Base-by-base conservation (phyloP, 441 rosid species). In the Aquilaria agallochum region DNA sequence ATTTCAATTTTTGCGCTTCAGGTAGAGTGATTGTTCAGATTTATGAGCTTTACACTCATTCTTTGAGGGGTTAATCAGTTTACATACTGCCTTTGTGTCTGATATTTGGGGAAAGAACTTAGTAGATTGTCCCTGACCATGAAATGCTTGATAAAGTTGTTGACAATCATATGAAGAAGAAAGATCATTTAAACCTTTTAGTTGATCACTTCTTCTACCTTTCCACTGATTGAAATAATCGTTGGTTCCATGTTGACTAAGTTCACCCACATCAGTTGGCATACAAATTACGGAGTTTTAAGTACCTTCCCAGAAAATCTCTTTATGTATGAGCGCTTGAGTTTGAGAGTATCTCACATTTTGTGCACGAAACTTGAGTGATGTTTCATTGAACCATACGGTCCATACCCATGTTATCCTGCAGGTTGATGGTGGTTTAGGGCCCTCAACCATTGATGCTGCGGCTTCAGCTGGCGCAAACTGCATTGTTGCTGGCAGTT, bases 401-500 rank as follows among this genome's bases (percentile, higher is more conserved):
- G 60, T 58, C 55, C 42, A 48, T 4, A 4, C 53, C 13, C 11
- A 53, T 30, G 48, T 67, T 50, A 48, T 66, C 20, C 31, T 65
- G 66, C 75, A 87, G 95, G 98, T 93, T 15, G 96, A 90, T 68
- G 97, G 98, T 9, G 97, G 98, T 34, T 83, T 93, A 65, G 96
- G 98, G 55, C 96, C 96, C 70, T 88, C 92, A 11, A 90, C 97
- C 7, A 90, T 93, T n/a, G 88, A 76, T 4, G 15, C 64, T 68
- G 97, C 97, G 11, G 90, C 98, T 62, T 78, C 84, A 56, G 98
- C 96, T 0, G 97, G 98, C n/a, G 98, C 98, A 44, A 93, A 93
- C 81, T 93, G 97, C 83, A 90, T 93, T 2, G 97, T 93, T 5
- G 96, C 96, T 0, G 97, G 98, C 69, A 93, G 97, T 71, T 93